These are phyloP conservation scores for Fusarium lateritium DNA, from an alignment of 2,329 filamentous ascomycete genomes.

Conservation along the genomic window DNA sequence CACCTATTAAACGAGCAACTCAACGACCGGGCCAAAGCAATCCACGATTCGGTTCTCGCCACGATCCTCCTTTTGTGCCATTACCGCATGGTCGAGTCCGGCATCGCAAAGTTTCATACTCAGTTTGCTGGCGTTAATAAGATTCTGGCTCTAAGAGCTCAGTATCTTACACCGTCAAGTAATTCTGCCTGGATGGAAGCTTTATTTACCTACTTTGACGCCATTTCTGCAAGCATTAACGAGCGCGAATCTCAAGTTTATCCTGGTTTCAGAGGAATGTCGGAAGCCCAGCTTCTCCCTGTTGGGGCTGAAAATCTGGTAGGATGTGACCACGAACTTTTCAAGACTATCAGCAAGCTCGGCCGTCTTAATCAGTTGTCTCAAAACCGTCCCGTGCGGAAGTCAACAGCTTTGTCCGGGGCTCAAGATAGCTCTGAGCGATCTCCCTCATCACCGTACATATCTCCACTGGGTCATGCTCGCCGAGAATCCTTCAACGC, in stretches of 20 bases:
- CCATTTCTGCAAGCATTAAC: constrained; percentile 92
- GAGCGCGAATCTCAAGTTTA: constrained; percentile 89
- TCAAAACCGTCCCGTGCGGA: constrained; percentile 73
- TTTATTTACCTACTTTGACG: constrained; percentile 95
- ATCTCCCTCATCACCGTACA: constrained; percentile 57
- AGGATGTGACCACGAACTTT: constrained; percentile 88
- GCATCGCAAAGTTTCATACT: constrained; percentile 92
- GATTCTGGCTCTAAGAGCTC: constrained; percentile 80
- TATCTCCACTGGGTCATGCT: constrained; percentile 59
- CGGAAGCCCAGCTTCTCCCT: constrained; percentile 65
- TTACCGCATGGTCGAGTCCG: constrained; percentile 94
- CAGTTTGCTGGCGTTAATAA: constrained; percentile 96
- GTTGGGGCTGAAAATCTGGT: constrained; percentile 85
- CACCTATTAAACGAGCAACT: constrained; percentile 87
- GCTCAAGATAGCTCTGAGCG: constrained; percentile 42
- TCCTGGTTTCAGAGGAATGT: constrained; percentile 73
- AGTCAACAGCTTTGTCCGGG: constrained; percentile 38
- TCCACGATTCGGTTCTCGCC: constrained; percentile 88
- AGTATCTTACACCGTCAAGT: constrained; percentile 65
- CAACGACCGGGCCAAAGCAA: constrained; percentile 80
- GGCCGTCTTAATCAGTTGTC: constrained; percentile 88
- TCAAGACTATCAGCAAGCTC: constrained; percentile 87
- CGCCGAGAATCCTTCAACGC: constrained; percentile 56
- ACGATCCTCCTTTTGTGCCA: constrained; percentile 91
- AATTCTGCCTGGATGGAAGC: constrained; percentile 92